These are phyloP conservation scores for Fusarium sp. DNA, from an alignment of 2,329 filamentous ascomycete species.

Conservation along the genomic window DNA sequence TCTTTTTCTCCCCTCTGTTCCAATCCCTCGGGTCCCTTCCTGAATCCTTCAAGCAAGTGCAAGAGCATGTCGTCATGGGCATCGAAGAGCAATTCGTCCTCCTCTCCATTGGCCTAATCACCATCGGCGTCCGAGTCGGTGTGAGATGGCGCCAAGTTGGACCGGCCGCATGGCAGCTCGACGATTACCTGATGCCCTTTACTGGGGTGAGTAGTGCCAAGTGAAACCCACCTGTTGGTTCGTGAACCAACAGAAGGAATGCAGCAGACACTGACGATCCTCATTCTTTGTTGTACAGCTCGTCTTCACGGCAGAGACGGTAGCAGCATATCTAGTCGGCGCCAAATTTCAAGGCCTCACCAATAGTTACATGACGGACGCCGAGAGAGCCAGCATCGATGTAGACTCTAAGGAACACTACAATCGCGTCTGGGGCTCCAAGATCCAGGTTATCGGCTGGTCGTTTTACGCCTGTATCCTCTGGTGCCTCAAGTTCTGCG, in stretches of 20 bases:
- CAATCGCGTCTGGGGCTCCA: constrained; percentile 45
- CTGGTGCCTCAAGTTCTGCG: constrained; percentile 47
- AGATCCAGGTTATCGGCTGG: constrained; percentile 48
- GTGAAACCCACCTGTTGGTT: neutral
- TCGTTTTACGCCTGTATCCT: constrained; percentile 48
- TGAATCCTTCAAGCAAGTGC: neutral
- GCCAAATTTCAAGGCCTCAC: constrained; percentile 37
- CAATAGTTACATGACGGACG: constrained; percentile 37
- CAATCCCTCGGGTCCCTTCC: neutral
- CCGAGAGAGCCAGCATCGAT: constrained; percentile 32
- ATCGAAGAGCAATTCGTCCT: constrained; percentile 38
- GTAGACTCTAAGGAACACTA: constrained; percentile 22
- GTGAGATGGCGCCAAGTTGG: constrained; percentile 35
- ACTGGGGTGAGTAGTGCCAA: constrained; percentile 32
- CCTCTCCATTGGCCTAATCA: constrained; percentile 34
- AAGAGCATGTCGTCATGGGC: constrained; percentile 18
- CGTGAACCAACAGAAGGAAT: neutral
- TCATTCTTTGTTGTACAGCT: constrained; percentile 7
- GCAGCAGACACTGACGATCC: neutral
- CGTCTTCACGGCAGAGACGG: constrained; percentile 36
- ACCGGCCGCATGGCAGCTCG: constrained; percentile 26
- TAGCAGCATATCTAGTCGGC: constrained; percentile 37
- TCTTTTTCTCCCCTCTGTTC: neutral
- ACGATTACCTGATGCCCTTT: constrained; percentile 39
- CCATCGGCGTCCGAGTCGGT: constrained; percentile 26